These are phyloP conservation scores for Fusarium sororula DNA, from an alignment of 2,329 filamentous ascomycete species.

Conservation along the genomic window DNA sequence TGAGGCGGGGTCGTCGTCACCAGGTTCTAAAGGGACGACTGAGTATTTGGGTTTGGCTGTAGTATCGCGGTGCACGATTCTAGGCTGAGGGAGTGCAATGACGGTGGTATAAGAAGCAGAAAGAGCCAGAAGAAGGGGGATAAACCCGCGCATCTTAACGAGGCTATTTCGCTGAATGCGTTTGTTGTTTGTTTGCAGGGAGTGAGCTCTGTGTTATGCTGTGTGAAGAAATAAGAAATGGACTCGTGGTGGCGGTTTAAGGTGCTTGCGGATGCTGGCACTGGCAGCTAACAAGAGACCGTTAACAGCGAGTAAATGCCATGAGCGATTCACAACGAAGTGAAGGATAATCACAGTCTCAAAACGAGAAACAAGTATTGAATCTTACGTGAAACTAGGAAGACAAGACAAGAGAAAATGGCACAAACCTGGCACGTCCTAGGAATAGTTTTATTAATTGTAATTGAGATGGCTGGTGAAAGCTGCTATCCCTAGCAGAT, in stretches of 20 bases:
- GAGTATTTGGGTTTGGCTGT: conserved; percentile 48
- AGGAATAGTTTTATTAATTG: conserved; percentile 36
- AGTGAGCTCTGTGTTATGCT: background rate
- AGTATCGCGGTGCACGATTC: conserved; percentile 36
- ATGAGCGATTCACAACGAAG: conserved; percentile 17
- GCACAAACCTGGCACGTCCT: conserved; percentile 14
- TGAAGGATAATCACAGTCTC: background rate
- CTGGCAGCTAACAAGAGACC: conserved; percentile 26
- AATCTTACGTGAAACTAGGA: conserved; percentile 27
- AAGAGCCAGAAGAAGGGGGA: conserved; percentile 45
- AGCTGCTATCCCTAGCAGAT: conserved; percentile 7
- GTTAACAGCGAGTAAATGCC: background rate
- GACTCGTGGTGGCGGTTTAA: background rate
- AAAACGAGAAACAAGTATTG: background rate
- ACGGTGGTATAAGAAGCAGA: conserved; percentile 40
- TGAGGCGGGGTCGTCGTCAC: conserved; percentile 34
- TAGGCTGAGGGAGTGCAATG: conserved; percentile 43
- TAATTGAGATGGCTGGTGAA: conserved; percentile 43
- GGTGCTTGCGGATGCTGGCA: conserved; percentile 19
- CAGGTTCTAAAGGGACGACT: conserved; percentile 52
- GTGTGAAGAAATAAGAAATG: background rate
- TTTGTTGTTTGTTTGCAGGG: background rate
- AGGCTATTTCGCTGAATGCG: conserved; percentile 16
- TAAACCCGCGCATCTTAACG: conserved; percentile 45
- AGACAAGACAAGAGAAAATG: conserved; percentile 4